phyloP scores from a whole-genome alignment of 768 basidiomycete species.

The Phylloporus arenicola region DNA sequence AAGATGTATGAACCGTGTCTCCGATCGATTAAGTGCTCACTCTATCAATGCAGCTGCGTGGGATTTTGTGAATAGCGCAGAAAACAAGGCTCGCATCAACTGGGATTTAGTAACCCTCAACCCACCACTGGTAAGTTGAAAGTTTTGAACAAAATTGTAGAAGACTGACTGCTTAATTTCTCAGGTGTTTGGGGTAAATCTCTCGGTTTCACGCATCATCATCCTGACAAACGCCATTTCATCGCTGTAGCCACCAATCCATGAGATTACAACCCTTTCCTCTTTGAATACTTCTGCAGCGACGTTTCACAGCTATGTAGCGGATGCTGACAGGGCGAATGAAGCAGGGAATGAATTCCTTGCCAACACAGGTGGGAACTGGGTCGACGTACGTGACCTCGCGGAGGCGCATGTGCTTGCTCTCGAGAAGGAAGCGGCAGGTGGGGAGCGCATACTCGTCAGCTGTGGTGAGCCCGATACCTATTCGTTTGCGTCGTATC shows the following conservation, averaged over 20 bases:
- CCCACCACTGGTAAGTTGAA: constrained; percentile 35
- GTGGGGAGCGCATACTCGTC: constrained; percentile 53
- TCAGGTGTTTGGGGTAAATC: constrained; percentile 28
- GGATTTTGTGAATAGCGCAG: constrained; percentile 33
- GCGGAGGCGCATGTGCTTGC: constrained; percentile 50
- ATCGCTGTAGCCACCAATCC: constrained; percentile 31
- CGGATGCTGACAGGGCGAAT: constrained; percentile 16
- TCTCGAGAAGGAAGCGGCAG: constrained; percentile 46
- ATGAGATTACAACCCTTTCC: constrained; percentile 32
- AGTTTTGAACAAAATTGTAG: neutral
- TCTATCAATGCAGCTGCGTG: constrained; percentile 38
- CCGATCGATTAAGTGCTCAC: neutral
- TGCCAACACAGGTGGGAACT: constrained; percentile 25
- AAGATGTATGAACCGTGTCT: constrained; percentile 31
- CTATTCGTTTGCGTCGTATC: neutral
- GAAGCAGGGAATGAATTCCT: constrained; percentile 23
- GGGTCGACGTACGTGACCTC: constrained; percentile 53
- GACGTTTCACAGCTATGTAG: constrained; percentile 31
- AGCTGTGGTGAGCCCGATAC: constrained; percentile 24
- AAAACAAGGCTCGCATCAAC: constrained; percentile 28
- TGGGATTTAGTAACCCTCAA: constrained; percentile 39
- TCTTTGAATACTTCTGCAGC: constrained; percentile 38
- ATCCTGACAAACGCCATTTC: neutral
- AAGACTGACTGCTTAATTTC: neutral
- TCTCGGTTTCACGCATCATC: neutral